Evolutionary conservation across 225 moss, liverwort and hornwort species (phyloP).

Genomic region (Physcomitrium patens): DNA sequence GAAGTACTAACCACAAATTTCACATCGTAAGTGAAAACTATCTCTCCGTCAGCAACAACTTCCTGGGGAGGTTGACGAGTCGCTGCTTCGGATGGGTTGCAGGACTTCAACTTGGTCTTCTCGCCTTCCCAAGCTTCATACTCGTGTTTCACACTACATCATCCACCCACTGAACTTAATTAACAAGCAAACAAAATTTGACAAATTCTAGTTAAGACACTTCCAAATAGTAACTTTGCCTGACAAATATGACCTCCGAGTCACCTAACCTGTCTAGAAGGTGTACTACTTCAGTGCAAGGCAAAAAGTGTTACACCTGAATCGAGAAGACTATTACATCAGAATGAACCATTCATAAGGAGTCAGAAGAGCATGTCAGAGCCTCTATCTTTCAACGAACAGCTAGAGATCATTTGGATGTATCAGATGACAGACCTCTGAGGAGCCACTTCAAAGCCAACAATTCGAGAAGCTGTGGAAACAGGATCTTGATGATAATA

Average conservation of each 20-base stretch:
- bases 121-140: slow-evolving; percentile 46
- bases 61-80: slow-evolving; percentile 61
- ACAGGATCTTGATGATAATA: slow-evolving; percentile 67
- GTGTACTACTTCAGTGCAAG: not conserved
- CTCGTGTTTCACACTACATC: slow-evolving; percentile 70
- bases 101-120: slow-evolving; percentile 52
- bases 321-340: not conserved
- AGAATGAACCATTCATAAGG: not conserved
- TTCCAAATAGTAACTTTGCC: not conserved
- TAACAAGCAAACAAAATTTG: not conserved
- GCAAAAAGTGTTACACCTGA: not conserved
- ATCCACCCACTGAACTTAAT: slow-evolving; percentile 17
- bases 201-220: not conserved
- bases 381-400: not conserved
- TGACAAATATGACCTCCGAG: not conserved
- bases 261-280: not conserved
- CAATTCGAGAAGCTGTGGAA: slow-evolving; percentile 63
- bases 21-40: slow-evolving; percentile 79
- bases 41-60: slow-evolving; percentile 49
- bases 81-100: slow-evolving; percentile 59
- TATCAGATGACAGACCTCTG: slow-evolving; percentile 40
- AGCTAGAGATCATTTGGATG: not conserved
- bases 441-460: slow-evolving; percentile 80
- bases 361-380: not conserved
- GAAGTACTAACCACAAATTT: slow-evolving; percentile 51